Evolutionary conservation across 768 basidiomycete genomes (phyloP), one percentile per base, ranked within the genome.

Genomic region (Russula sp.): DNA sequence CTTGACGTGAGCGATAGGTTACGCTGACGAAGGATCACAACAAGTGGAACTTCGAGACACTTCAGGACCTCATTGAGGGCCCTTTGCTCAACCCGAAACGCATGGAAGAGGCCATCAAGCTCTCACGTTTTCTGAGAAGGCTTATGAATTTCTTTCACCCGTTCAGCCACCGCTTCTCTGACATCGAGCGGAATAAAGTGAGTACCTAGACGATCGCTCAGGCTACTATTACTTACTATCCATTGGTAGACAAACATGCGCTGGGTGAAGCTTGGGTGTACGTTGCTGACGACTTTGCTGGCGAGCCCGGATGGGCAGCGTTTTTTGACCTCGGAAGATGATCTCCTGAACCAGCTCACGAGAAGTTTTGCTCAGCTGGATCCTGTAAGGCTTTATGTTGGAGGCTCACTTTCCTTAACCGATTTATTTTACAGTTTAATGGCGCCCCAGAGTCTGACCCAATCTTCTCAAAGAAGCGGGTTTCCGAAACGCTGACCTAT

Each of bases 81-180:
- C 94, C 96, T 2, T 75, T 99, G 60, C 78, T 94, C 52, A 96
- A 94, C 69, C 87, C 93, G 2, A 91, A 91, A 71, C 80, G 97
- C 42, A 81, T 98, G 73, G 96, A 99, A 71, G 97, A 99, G 74
- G 92, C 93, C 3, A 91, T 96, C 71, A 89, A 87, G 71, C 92
- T 87, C 14, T 87, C 90, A 13, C 85, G 91, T 67, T 96, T 95
- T 68, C 86, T 96, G 60, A 83, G 89, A n/a, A 80, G 92, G 39
- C 76, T 99, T n/a, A 86, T 96, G 80, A 82, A 85, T 0, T 98
- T 98, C 77, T 98, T 89, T 72, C 89, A 96, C 71, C 97, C 97
- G 1, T 89, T 91, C 72, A 87, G 79, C 61, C 88, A 88, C 73
- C 84, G 91, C 16, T 98, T 97, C 73, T 89, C 91, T 3, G 88